phyloP scores from a whole-genome alignment of 2,329 filamentous ascomycete genomes.

The Didymella keratinophila region DNA sequence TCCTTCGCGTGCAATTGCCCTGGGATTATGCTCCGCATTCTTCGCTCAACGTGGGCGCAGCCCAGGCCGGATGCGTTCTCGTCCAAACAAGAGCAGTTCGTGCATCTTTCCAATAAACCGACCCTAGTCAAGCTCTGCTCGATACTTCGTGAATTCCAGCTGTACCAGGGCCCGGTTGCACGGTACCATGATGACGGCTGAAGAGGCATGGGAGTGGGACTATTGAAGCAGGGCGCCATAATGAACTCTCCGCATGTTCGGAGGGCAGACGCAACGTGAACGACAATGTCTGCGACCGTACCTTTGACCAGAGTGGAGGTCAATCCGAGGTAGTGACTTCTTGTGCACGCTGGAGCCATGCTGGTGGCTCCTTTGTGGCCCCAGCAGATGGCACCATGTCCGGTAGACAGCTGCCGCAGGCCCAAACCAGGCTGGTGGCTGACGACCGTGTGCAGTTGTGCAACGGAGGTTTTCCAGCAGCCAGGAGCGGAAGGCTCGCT shows the following conservation, averaged over 20 bases:
- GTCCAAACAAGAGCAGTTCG: conserved; percentile 12
- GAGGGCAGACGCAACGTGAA: conserved; percentile 32
- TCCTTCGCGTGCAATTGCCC: conserved; percentile 19
- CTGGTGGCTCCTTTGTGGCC: conserved; percentile 34
- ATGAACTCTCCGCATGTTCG: conserved; percentile 28
- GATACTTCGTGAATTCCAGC: neutral
- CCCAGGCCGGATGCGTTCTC: conserved; percentile 19
- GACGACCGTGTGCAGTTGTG: conserved; percentile 31
- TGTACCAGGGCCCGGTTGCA: conserved; percentile 41
- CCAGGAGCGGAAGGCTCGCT: conserved; percentile 37
- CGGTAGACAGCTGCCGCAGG: conserved; percentile 45
- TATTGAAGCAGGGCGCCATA: conserved; percentile 28
- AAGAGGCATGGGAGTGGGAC: conserved; percentile 25
- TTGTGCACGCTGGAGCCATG: conserved; percentile 40
- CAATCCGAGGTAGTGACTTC: conserved; percentile 38
- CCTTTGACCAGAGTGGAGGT: conserved; percentile 27
- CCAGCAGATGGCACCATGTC: conserved; percentile 37
- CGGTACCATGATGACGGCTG: conserved; percentile 39
- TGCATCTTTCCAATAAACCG: conserved; percentile 4
- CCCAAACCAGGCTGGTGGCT: conserved; percentile 47
- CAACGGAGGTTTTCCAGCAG: conserved; percentile 36
- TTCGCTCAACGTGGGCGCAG: conserved; percentile 19
- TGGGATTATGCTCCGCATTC: conserved; percentile 17
- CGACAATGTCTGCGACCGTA: conserved; percentile 20
- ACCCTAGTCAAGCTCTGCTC: neutral